Evolutionary conservation across 768 basidiomycete genomes (phyloP), one percentile per base, ranked within the genome.

Genomic region (Cyclocybe aegerita): DNA sequence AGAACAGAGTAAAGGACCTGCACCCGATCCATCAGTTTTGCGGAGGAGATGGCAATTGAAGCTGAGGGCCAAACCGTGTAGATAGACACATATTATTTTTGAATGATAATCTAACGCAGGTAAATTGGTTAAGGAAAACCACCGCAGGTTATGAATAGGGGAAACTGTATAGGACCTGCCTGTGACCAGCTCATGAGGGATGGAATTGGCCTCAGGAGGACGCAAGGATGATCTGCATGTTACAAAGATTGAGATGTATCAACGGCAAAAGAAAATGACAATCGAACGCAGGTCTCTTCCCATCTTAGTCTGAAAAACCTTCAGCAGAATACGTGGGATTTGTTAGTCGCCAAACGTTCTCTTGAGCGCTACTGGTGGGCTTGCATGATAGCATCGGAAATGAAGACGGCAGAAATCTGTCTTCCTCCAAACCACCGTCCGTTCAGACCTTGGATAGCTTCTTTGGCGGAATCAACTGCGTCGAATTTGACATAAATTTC

Each of bases 341-440:
- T 46, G 14, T 41, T 55, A 41, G 49, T 39, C 46, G 48, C 46
- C 29, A 31, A 48, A 52, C 52, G 43, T 43, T 33, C n/a, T 39
- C 30, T 32, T 46, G 32, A 43, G 42, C 59, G 54, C 64, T 78
- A 90, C 73, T 87, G 86, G 65, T 93, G 91, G 55, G 91, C 91
- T 73, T 88, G 88, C 89, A 93, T 90, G 60, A 97, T 88, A 46
- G 91, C 90, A 64, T 96, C 93, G 49, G 92, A 89, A 61, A 96
- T 95, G 74, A 91, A 95, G 49, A 80, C 66, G 56, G 93, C 94
- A 40, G 86, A 82, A 51, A 97, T 82, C 70, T 90, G 87, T 70
- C 86, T 86, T 53, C 94, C 94, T 53, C 93, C 93, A 64, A 99
- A 99, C 90, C 93, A 98, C 53, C 97, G 89, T 46, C 94, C 93